A percentile compares a stretch with the other conserved stretches of the same genome.
phyloP scores from a whole-genome alignment of 2,329 filamentous ascomycete species.

The Ophiostoma montium region DNA sequence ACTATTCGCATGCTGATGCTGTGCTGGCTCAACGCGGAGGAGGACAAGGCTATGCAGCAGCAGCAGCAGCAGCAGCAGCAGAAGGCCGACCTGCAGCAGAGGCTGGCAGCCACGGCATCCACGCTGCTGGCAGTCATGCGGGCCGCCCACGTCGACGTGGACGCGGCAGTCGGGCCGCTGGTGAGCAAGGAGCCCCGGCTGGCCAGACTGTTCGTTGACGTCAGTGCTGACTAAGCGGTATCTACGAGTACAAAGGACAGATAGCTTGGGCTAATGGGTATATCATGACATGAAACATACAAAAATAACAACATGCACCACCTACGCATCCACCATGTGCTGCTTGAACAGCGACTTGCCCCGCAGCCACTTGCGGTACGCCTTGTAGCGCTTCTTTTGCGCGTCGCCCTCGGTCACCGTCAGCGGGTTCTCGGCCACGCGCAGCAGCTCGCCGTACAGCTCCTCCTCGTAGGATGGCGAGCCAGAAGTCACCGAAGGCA shows the following conservation, averaged over 20 bases:
- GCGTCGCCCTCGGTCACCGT: constrained; percentile 80
- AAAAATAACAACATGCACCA: neutral
- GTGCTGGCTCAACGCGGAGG: constrained; percentile 47
- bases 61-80: constrained; percentile 2
- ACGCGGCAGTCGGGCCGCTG: constrained; percentile 20
- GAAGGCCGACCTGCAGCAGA: constrained; percentile 18
- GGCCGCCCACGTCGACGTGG: constrained; percentile 16
- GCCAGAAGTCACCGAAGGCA: constrained; percentile 26
- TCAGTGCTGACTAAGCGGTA: constrained; percentile 16
- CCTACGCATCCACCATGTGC: constrained; percentile 40
- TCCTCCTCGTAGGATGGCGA: constrained; percentile 41
- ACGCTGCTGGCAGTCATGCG: constrained; percentile 23
- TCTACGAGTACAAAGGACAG: constrained; percentile 16
- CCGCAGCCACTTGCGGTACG: constrained; percentile 85
- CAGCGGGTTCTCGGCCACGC: constrained; percentile 66
- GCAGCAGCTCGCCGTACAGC: constrained; percentile 62
- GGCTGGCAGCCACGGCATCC: constrained; percentile 21
- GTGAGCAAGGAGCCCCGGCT: constrained; percentile 24
- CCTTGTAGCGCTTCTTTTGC: constrained; percentile 89
- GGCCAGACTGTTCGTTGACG: too few species aligned
- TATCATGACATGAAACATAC: neutral
- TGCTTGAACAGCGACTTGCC: constrained; percentile 97
- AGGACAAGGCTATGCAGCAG: constrained; percentile 18
- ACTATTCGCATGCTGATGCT: constrained; percentile 46
- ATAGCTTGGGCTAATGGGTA: too few species aligned